phyloP scores from a whole-genome alignment of 805 yeast species.

The Candida bentonensis region DNA sequence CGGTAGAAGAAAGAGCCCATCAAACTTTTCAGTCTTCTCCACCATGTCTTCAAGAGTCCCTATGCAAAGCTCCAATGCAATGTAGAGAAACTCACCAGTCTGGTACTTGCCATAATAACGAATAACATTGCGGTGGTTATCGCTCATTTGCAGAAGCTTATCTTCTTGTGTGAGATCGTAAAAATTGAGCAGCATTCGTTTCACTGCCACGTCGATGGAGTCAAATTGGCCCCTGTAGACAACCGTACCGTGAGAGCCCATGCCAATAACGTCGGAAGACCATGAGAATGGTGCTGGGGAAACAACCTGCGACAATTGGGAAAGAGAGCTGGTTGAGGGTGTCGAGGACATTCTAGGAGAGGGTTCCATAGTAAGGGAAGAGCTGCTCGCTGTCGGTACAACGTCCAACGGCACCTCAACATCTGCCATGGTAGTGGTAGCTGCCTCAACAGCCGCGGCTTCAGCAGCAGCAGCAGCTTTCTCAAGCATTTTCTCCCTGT shows the following conservation, averaged over 20 bases:
- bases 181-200: conserved; percentile 83
- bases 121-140: conserved; percentile 90
- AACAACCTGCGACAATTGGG: too few relatives aligned
- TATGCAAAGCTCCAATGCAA: conserved; percentile 83
- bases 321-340: neutral
- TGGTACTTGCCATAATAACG: conserved; percentile 89
- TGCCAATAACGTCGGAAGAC: conserved; percentile 70
- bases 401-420: neutral
- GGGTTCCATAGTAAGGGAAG: neutral
- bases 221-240: conserved; percentile 86
- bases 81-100: conserved; percentile 74
- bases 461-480: conserved; percentile 4
- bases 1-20: conserved; percentile 27
- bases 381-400: neutral
- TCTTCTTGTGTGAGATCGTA: conserved; percentile 89
- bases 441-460: neutral
- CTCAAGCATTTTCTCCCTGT: conserved; percentile 9
- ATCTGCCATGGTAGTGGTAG: neutral
- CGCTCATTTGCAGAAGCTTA: conserved; percentile 76
- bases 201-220: conserved; percentile 88
- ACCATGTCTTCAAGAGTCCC: conserved; percentile 80
- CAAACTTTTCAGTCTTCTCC: conserved; percentile 26
- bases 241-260: conserved; percentile 94
- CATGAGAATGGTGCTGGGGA: conserved; percentile 27
- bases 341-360: neutral